Percentiles rank a stretch among this genome's conserved stretches.
These are phyloP conservation scores for Symmetrospora coprosmae DNA, from an alignment of 768 basidiomycete genomes.

Conservation along the genomic window DNA sequence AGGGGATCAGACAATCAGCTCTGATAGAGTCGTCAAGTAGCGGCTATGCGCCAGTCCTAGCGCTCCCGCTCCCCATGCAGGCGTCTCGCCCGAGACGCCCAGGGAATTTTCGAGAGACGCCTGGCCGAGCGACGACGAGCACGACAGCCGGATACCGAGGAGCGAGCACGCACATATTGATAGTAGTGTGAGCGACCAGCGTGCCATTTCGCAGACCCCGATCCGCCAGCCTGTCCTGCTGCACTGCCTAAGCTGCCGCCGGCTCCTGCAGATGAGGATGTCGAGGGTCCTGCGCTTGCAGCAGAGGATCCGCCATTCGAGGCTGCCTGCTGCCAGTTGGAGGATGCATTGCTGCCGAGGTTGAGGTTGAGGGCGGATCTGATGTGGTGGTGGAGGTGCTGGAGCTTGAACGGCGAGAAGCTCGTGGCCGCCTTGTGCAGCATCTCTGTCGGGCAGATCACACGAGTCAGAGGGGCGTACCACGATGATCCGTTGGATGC, in stretches of 20 bases:
- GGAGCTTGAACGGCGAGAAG: conserved; percentile 20
- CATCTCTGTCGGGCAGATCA: background rate
- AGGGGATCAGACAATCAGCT: no score
- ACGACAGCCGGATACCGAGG: no score
- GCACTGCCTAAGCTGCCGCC: background rate
- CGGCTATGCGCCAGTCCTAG: no score
- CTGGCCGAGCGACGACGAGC: no score
- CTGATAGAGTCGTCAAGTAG: no score
- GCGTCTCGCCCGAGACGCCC: background rate
- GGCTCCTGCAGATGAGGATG: background rate
- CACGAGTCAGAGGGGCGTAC: background rate
- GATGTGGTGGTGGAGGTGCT: conserved; percentile 11
- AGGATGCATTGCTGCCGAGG: background rate
- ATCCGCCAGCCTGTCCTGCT: conserved; percentile 8
- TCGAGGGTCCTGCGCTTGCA: background rate
- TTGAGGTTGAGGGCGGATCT: conserved; percentile 5
- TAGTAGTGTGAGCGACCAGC: conserved; percentile 15
- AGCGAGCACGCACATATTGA: no score
- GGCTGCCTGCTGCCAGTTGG: background rate
- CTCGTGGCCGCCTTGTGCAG: conserved; percentile 19
- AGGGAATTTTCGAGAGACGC: no score
- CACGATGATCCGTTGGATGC: no score
- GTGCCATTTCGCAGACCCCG: conserved; percentile 15
- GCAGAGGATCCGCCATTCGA: background rate
- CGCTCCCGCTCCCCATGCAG: background rate